Base-by-base conservation (phyloP, 208 protist species). In the Porcisia hertigi region DNA sequence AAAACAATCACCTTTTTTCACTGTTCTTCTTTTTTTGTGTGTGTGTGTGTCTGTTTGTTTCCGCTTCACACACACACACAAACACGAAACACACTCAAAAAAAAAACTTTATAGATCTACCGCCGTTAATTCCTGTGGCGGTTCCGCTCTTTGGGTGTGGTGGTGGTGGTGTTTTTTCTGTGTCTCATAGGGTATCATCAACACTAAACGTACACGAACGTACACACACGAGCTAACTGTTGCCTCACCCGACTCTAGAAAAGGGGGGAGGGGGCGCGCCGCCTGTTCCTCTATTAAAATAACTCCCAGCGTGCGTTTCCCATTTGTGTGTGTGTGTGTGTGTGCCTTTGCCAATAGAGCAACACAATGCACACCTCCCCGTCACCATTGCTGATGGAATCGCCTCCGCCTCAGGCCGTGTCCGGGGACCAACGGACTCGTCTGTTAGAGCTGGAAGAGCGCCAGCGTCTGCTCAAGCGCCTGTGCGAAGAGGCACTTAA, bases 401-500 rank as follows among this genome's bases (percentile, higher is more conserved):
- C 69, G 23, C 71, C 72, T n/a, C 64, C 55, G 39, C 39, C 7
- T 18, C 71, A 86, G 12, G 65, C 63, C 3, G 70, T 63, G 11
- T 69, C 76, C 30, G 74, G 36, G 3, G 79, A 81, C 49, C 83
- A 81, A 36, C 83, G 76, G 11, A 75, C 78, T 8, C 87, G 89
- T n/a, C 67, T 96, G 39, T 63, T 83, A 49, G 81, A 91, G 67
- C 70, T 96, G 63, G 86, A 92, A 65, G 77, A 82, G 55, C 80
- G 84, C 18, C 92, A 96, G 74, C 63, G 74, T 49, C 77, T 75
- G 23, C 83, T 96, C 7, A 83, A 92, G 71, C 75, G 66, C 16
- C 78, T 96, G 9, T 96, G 89, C 75, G 92, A 90, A 66, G 88
- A 81, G 52, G 88, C 88, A 3, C 66, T 94, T 34, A 73, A 75